phyloP scores from a whole-genome alignment of 1,139 yeast species.

The Geotrichum cucujoidarum region DNA sequence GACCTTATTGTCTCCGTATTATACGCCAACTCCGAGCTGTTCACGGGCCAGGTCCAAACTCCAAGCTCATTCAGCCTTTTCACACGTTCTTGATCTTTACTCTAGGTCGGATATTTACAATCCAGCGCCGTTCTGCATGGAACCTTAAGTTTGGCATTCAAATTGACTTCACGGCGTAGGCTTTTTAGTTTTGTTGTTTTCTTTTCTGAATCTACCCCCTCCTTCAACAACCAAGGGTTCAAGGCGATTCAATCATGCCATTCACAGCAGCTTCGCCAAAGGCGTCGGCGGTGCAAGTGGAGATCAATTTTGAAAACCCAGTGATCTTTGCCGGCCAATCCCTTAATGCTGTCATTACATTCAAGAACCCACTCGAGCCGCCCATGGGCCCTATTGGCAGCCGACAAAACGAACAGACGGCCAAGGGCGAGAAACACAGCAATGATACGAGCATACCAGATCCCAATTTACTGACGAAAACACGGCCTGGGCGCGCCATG shows the following conservation, averaged over 20 bases:
- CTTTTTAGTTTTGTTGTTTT: too few relatives aligned
- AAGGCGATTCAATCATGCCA: constrained; percentile 8
- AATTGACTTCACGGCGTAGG: too few relatives aligned
- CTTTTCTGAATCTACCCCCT: too few relatives aligned
- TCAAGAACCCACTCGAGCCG: constrained; percentile 27
- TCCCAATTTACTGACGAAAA: background rate
- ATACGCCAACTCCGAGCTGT: too few relatives aligned
- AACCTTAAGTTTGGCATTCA: too few relatives aligned
- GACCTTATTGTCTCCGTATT: too few relatives aligned
- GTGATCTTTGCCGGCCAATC: constrained; percentile 42
- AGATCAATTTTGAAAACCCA: constrained; percentile 39
- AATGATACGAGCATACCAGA: background rate
- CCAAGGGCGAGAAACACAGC: background rate
- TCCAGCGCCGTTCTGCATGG: too few relatives aligned
- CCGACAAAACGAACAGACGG: background rate
- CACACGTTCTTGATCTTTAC: too few relatives aligned
- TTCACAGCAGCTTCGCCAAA: constrained; percentile 6
- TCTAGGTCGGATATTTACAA: too few relatives aligned
- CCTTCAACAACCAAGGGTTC: too few relatives aligned
- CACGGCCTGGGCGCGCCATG: constrained; percentile 14
- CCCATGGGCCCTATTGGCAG: constrained; percentile 9
- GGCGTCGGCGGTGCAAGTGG: constrained; percentile 32
- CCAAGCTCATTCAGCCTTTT: too few relatives aligned
- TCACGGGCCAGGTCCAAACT: too few relatives aligned
- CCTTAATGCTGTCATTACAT: constrained; percentile 34